Conservation (phyloP, 495 filamentous ascomycete genomes). For the Tetracladium setigerum region DNA sequence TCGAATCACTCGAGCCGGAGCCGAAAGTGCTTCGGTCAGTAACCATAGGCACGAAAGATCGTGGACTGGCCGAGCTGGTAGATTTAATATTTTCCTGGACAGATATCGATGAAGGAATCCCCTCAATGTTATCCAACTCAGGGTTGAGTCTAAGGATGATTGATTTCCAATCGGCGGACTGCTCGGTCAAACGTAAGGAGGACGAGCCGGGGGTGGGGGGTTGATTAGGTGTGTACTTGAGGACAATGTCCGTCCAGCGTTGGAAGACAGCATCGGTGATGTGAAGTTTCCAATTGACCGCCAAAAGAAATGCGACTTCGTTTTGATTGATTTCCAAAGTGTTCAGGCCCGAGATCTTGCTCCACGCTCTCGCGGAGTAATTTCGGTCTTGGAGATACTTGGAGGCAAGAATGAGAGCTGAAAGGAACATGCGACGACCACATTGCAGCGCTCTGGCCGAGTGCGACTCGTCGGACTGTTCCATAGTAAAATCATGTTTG, state of each 20-base stretch:
- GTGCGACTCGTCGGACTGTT: constrained; percentile 70
- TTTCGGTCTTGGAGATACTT: constrained; percentile 98
- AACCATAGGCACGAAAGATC: constrained; percentile 20
- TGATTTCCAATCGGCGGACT: constrained; percentile 59
- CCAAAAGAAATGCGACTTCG: constrained; percentile 84
- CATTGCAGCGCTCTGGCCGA: constrained; percentile 81
- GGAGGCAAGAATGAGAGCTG: constrained; percentile 85
- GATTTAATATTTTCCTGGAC: constrained; percentile 16
- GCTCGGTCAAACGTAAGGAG: constrained; percentile 29
- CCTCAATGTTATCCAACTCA: constrained; percentile 59
- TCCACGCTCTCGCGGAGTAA: constrained; percentile 95
- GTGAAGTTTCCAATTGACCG: constrained; percentile 91
- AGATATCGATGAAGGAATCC: constrained; percentile 22
- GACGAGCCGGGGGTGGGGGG: constrained; percentile 48
- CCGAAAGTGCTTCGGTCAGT: constrained; percentile 21
- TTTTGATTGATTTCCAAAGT: constrained; percentile 92
- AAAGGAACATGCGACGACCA: constrained; percentile 95
- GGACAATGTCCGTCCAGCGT: constrained; percentile 84
- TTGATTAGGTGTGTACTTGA: constrained; percentile 70
- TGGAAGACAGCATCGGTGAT: constrained; percentile 83
- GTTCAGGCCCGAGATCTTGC: constrained; percentile 91
- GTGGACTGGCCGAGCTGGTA: constrained; percentile 18
- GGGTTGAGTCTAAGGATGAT: constrained; percentile 74
- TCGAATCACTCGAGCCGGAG: constrained; percentile 34
- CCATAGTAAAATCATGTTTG: constrained; percentile 71